Base-by-base conservation (phyloP, 345 rosid genomes). In the Hibiscus trionum region DNA sequence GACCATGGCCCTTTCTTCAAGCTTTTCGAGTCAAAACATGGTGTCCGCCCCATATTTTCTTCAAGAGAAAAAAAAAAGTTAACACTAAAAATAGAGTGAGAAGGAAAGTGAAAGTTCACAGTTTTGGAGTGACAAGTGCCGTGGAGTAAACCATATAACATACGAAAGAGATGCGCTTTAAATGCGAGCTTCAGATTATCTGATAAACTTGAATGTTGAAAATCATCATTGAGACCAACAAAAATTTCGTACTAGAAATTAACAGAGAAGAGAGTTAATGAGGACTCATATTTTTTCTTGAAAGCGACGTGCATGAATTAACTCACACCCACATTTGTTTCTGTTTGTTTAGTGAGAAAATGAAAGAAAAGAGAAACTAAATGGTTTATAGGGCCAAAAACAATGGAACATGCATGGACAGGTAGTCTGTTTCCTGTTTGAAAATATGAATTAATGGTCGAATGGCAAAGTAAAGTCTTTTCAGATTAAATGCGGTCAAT, bases 1-100 rank as follows among this genome's bases (percentile, higher is more conserved):
- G 91, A 87, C 98, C 98, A 93, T 9, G 97, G 98, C 78, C 98
- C 98, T 84, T 90, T 93, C 85, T 91, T 93, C 73, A 93, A 78
- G 47, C 93, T 93, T 57, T 82, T 88, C 80, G 88, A 86, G 64
- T 88, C 96, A 82, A 95, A 91, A 66, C 93, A 88, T 14, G 96
- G 96, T 17, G 88, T 86, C 83, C 93, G 90, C 44, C 97, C 95
- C 98, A 93, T 93, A 14, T n/a, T 33, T 21, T 69, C 35, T 31
- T 11, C 42, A 1, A 37, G 42, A 37, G 0, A 37, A 7, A 60
- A 29, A 60, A 61, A 14, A 31, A 61, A 29, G 67, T 31, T 37
- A 37, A 56, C 72, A 55, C 17, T 24, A 47, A 71, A 35, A 29
- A n/a, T 4, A 47, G 35, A 55, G 74, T 67, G 29, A 31, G 35